Base-by-base conservation (phyloP, 352 stramenopile species). In the Phytophthora aleatoria region DNA sequence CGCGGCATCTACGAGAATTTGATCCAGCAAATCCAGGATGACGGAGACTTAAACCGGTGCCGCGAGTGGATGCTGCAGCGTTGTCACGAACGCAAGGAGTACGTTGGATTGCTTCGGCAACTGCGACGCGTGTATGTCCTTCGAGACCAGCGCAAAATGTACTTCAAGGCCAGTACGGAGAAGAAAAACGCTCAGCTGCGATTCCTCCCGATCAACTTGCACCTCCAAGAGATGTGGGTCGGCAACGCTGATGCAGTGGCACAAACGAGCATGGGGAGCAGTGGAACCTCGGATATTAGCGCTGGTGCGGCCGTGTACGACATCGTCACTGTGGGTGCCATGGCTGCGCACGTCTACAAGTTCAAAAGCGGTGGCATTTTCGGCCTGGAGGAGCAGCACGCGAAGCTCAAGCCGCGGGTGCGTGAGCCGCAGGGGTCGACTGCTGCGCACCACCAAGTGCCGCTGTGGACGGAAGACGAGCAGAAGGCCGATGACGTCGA, bases 211-310 rank as follows among this genome's bases (percentile, higher is more conserved):
- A 92, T 94, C 54, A 95, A 95, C 30, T 73, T 95, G 43, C 87
- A 95, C 49, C 36, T 95, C 24, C 87, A 95, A 61, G 85, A 94
- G 50, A 94, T 95, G 85, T 94, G 85, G 83, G 85, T 95, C 2
- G 82, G 81, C 0, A 90, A 78, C 3, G 76, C 77, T 13, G 70
- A 88, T 13, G 53, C 57, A 47, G 73, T 66, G 49, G 71, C 69
- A 26, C 73, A 69, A 65, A 81, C 51, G 42, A 81, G 52, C 42
- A 70, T 73, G n/a, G 41, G 28, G 38, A 76, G 64, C 55, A 78
- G 44, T 20, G 64, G 48, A 8, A 68, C 63, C n/a, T 70, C 64
- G 27, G 74, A 76, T 38, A 64, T 53, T 5, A 79, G 71, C 28
- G 59, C 64, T 2, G 45, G 26, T 28, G 73, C 77, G 0, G 55